Percentiles rank a stretch among this genome's conserved stretches.
Conservation (phyloP, 257 asterid species). For the Leonotis leonurus region DNA sequence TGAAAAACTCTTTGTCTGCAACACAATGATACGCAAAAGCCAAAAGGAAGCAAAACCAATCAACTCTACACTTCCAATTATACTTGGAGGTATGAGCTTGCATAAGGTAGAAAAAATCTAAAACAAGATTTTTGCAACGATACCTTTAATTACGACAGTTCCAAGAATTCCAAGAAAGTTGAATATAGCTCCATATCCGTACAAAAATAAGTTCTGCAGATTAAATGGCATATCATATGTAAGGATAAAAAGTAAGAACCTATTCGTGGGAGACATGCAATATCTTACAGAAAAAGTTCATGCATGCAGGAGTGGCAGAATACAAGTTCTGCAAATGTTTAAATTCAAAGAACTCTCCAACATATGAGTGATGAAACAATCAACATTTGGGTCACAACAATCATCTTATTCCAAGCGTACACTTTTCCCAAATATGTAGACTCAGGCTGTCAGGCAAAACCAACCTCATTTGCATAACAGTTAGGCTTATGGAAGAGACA, state of each 20-base stretch:
- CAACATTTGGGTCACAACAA: not conserved
- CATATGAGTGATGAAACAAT: not conserved
- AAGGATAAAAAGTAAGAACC: slow-evolving; percentile 6
- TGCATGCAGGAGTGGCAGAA: not conserved
- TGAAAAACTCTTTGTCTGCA: slow-evolving; percentile 1
- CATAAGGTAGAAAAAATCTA: not conserved
- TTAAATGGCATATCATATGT: slow-evolving; percentile 11
- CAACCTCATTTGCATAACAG: not conserved
- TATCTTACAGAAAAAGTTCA: not conserved
- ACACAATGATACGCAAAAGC: not conserved
- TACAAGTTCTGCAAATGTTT: not conserved
- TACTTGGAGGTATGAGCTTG: slow-evolving; percentile 3
- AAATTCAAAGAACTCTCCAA: not conserved
- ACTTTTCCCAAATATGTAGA: not conserved
- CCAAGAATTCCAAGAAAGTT: slow-evolving; percentile 86
- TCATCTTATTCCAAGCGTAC: not conserved
- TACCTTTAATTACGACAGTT: slow-evolving; percentile 69
- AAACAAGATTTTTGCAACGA: not conserved
- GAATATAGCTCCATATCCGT: slow-evolving; percentile 97
- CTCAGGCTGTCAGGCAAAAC: not conserved
- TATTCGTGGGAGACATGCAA: not conserved
- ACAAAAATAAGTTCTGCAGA: slow-evolving; percentile 87
- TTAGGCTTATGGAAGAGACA: slow-evolving; percentile 1
- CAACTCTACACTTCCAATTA: not conserved
- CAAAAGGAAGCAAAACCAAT: not conserved